A percentile compares a stretch with the other conserved stretches of the same genome.
phyloP scores from a whole-genome alignment of 1,284 basidiomycete genomes.

The Pascua guehoae region DNA sequence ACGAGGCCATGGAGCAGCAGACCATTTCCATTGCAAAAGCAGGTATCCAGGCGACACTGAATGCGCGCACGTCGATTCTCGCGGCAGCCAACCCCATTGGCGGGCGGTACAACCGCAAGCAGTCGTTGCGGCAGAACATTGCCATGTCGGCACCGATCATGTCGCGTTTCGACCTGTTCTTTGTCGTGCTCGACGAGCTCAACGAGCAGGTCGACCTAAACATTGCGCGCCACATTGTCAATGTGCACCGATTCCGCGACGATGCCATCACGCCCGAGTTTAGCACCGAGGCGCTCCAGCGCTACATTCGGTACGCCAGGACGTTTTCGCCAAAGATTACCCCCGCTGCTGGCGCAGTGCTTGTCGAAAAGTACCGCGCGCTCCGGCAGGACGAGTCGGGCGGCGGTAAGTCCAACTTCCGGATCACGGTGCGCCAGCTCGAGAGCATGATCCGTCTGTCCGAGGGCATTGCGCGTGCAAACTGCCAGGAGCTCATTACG shows the following conservation, averaged over 20 bases:
- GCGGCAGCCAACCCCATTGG: constrained; percentile 97
- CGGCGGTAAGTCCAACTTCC: constrained; percentile 84
- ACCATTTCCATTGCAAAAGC: constrained; percentile 99
- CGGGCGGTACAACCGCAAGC: constrained; percentile 94
- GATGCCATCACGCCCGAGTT: constrained; percentile 94
- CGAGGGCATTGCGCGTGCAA: constrained; percentile 94
- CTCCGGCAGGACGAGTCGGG: constrained; percentile 90
- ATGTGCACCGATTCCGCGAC: constrained; percentile 93
- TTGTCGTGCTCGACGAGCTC: constrained; percentile 97
- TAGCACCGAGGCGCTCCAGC: constrained; percentile 90
- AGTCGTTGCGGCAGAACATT: constrained; percentile 87
- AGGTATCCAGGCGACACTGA: constrained; percentile 96
- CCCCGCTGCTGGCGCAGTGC: constrained; percentile 81
- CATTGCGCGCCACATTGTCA: constrained; percentile 95
- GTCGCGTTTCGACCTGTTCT: constrained; percentile 98
- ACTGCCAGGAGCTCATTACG: constrained; percentile 88
- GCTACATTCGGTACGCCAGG: constrained; percentile 93
- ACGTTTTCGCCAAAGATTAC: constrained; percentile 98
- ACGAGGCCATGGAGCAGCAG: constrained; percentile 99
- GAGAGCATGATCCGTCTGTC: constrained; percentile 98
- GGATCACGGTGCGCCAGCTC: constrained; percentile 94
- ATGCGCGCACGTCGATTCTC: constrained; percentile 94
- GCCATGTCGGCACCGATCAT: constrained; percentile 99
- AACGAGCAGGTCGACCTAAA: constrained; percentile 88
- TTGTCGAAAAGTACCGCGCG: constrained; percentile 94